Evolutionary conservation across 345 rosid species (phyloP), one percentile per base, ranked within the genome.

Genomic region (Theobroma cacao): DNA sequence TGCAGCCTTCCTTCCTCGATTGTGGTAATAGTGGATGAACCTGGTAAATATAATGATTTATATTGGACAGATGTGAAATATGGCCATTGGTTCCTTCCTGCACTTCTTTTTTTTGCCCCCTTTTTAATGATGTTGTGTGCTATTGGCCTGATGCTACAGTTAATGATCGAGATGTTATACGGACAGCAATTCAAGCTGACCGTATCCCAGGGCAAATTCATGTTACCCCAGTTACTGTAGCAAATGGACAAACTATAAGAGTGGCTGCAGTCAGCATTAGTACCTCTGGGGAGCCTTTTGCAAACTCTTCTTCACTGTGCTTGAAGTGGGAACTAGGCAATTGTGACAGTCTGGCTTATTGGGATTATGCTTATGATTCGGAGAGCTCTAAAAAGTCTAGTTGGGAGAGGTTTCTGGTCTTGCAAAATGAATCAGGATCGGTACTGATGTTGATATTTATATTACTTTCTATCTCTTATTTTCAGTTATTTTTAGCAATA

Each of bases 251-350:
- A 82, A 88, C 89, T 60, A 90, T 95, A 75, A 91, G 98, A 22
- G 22, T 93, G 73, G 92, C 98, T 81, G 96, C 94, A 50, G 91
- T 91, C 81, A 89, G 97, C 84, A 80, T 93, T 62, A 85, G 90
- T 80, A 74, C 48, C 77, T 85, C 81, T 24, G 95, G 97, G 72
- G 88, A 90, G 83, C 89, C 91, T 86, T 92, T 92, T 89, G 97
- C 98, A 68, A 95, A 95, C 84, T 92, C 97, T 33, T 95, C 99
- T 80, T 91, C 97, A 78, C 92, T 95, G 82, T 80, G 79, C 73
- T 87, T 95, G 81, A 84, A 74, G 81, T 95, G 99, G 99, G 97
- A 93, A 79, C 81, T 95, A 81, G 87, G 79, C 82, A 78, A 76
- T 72, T 95, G 94, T 85, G 89, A 90, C 59, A 88, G 78, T 74